Percentiles rank a stretch among this genome's conserved stretches.
Evolutionary conservation across 2,329 filamentous ascomycete genomes (phyloP).

Genomic region (Tetracladium maxilliforme): DNA sequence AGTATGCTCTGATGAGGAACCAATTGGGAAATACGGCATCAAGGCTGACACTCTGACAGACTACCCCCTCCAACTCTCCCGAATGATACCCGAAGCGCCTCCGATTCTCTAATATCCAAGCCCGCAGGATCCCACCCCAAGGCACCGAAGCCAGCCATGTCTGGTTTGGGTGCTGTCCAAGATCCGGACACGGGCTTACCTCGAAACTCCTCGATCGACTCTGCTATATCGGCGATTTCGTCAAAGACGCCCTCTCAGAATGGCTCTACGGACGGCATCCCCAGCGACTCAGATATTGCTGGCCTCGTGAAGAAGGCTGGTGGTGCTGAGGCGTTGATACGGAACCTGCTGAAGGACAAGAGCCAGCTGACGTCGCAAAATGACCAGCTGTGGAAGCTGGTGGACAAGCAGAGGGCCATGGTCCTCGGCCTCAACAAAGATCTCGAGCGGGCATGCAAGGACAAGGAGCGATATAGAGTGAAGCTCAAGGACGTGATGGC

Average conservation of each 20-base stretch:
- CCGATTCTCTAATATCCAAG: no score
- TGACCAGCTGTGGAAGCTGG: constrained; percentile 81
- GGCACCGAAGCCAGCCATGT: constrained; percentile 24
- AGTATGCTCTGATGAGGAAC: no score
- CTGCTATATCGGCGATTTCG: constrained; percentile 70
- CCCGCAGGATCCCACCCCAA: no score
- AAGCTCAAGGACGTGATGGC: constrained; percentile 67
- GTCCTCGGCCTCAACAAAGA: constrained; percentile 91
- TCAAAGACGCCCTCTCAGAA: constrained; percentile 41
- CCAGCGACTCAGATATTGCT: constrained; percentile 56
- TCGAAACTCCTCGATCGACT: constrained; percentile 83
- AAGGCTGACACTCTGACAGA: no score
- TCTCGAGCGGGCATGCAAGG: constrained; percentile 76
- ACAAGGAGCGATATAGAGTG: constrained; percentile 86
- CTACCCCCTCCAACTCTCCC: no score
- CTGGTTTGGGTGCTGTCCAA: constrained; percentile 23
- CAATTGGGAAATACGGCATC: no score
- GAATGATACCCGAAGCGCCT: no score
- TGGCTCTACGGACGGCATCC: constrained; percentile 35
- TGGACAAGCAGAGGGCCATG: constrained; percentile 92
- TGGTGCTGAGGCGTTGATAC: constrained; percentile 76
- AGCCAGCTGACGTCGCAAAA: constrained; percentile 81
- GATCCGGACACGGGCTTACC: constrained; percentile 34
- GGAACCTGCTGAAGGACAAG: constrained; percentile 83
- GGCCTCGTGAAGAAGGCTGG: constrained; percentile 72